A percentile compares a stretch with the other conserved stretches of the same genome.
Conservation (phyloP, 2,329 filamentous ascomycete genomes). For the Verticillium isaacii region DNA sequence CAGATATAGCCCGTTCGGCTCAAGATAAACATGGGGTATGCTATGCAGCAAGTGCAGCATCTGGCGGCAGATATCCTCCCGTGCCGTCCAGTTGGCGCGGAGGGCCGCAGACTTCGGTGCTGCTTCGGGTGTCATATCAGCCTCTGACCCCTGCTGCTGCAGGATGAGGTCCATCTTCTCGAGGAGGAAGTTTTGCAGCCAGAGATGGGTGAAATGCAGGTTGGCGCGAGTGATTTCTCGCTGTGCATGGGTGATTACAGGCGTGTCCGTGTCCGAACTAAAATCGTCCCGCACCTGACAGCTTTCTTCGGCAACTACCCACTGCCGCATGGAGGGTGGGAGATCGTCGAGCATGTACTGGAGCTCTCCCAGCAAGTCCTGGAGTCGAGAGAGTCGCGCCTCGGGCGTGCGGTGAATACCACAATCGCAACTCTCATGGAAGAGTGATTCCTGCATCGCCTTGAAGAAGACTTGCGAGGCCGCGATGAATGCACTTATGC, state of each 20-base stretch:
- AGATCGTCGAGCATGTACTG: constrained; percentile 23
- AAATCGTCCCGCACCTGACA: neutral
- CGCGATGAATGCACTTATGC: constrained; percentile 22
- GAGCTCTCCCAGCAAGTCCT: constrained; percentile 21
- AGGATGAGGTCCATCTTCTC: constrained; percentile 25
- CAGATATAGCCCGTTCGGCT: constrained; percentile 28
- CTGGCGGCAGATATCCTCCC: constrained; percentile 30
- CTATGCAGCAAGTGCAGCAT: constrained; percentile 27
- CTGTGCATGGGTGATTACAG: constrained; percentile 9
- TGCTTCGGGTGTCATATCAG: neutral
- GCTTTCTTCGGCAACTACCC: constrained; percentile 8
- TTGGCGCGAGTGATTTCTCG: constrained; percentile 25
- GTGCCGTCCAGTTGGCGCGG: constrained; percentile 21
- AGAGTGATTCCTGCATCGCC: constrained; percentile 12
- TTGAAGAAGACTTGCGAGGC: constrained; percentile 21
- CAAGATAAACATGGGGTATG: constrained; percentile 22
- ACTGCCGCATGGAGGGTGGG: constrained; percentile 19
- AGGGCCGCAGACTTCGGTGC: constrained; percentile 1
- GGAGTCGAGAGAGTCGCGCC: constrained; percentile 15
- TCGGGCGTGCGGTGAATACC: constrained; percentile 6
- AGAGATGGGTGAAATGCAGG: constrained; percentile 30
- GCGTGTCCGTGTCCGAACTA: neutral
- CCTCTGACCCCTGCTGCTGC: constrained; percentile 7
- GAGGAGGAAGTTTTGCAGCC: constrained; percentile 28
- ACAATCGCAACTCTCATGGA: constrained; percentile 8